These are phyloP conservation scores for Panellus pusillus DNA, from an alignment of 768 basidiomycete genomes.

Conservation along the genomic window DNA sequence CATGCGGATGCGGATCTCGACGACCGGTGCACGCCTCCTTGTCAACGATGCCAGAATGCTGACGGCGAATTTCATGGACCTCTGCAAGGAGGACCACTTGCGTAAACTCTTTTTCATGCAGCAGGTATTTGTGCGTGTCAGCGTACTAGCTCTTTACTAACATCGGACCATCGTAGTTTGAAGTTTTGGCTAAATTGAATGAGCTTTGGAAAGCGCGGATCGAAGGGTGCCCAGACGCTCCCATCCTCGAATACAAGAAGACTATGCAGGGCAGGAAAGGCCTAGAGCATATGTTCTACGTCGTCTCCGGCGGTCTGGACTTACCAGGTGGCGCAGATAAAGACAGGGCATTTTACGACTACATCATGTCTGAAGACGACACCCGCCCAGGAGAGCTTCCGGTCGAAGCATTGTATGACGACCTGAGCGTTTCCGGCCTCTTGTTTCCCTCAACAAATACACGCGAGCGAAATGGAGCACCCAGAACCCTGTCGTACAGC, in stretches of 20 bases:
- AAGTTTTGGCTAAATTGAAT: slow-evolving; percentile 44
- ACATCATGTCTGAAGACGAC: slow-evolving; percentile 43
- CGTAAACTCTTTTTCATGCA: slow-evolving; percentile 57
- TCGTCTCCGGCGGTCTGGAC: slow-evolving; percentile 45
- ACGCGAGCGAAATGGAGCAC: slow-evolving; percentile 38
- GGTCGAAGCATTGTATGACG: slow-evolving; percentile 50
- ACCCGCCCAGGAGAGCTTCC: slow-evolving; percentile 33
- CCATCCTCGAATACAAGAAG: slow-evolving; percentile 40
- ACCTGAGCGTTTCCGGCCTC: slow-evolving; percentile 45
- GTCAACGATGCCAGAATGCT: slow-evolving; percentile 45
- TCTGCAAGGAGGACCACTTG: slow-evolving; percentile 42
- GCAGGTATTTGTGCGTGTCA: slow-evolving; percentile 35
- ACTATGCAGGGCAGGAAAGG: slow-evolving; percentile 29
- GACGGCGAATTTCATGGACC: slow-evolving; percentile 45
- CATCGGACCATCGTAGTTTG: slow-evolving; percentile 36
- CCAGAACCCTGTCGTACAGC: slow-evolving; percentile 40
- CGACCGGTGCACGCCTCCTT: slow-evolving; percentile 30
- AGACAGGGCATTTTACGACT: slow-evolving; percentile 44
- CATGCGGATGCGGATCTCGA: slow-evolving; percentile 32
- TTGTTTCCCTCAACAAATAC: slow-evolving; percentile 44
- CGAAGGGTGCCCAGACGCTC: slow-evolving; percentile 49
- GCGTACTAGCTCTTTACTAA: background rate
- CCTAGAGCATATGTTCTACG: slow-evolving; percentile 37
- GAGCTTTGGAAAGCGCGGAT: slow-evolving; percentile 51
- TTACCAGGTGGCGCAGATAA: slow-evolving; percentile 37